These are phyloP conservation scores for Claviceps pusilla DNA, from an alignment of 2,329 filamentous ascomycete species.

Conservation along the genomic window DNA sequence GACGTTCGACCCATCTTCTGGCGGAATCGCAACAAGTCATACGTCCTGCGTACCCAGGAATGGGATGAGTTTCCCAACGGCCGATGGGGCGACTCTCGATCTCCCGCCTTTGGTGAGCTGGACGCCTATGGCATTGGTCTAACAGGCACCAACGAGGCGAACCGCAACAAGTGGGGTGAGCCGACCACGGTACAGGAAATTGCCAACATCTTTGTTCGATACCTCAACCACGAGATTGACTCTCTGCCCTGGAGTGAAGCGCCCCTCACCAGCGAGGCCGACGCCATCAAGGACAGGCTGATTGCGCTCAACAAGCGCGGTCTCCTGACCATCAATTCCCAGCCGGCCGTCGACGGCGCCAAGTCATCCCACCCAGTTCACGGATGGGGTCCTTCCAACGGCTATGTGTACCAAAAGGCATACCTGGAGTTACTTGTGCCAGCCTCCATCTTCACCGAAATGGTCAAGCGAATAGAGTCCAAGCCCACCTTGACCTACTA, in stretches of 20 bases:
- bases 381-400: slow-evolving; percentile 88
- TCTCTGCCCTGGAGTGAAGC: slow-evolving; percentile 89
- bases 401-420: slow-evolving; percentile 96
- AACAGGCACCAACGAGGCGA: slow-evolving; percentile 89
- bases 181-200: slow-evolving; percentile 69
- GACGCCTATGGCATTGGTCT: slow-evolving; percentile 89
- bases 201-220: slow-evolving; percentile 68
- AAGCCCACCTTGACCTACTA: slow-evolving; percentile 85
- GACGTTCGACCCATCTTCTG: slow-evolving; percentile 98
- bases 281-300: slow-evolving; percentile 61
- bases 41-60: slow-evolving; percentile 86
- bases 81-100: slow-evolving; percentile 93
- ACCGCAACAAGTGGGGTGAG: slow-evolving; percentile 86
- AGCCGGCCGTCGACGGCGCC: slow-evolving; percentile 82
- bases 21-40: slow-evolving; percentile 92
- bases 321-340: slow-evolving; percentile 90
- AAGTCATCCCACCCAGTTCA: slow-evolving; percentile 76
- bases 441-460: slow-evolving; percentile 59
- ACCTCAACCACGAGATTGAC: slow-evolving; percentile 66
- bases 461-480: slow-evolving; percentile 62
- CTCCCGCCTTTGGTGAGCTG: slow-evolving; percentile 87
- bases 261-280: slow-evolving; percentile 68
- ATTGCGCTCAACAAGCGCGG: slow-evolving; percentile 73
- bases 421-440: slow-evolving; percentile 87
- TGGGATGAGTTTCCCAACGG: slow-evolving; percentile 99